These are phyloP conservation scores for Candida sp. DNA, from an alignment of 1,139 yeast species.

Conservation along the genomic window DNA sequence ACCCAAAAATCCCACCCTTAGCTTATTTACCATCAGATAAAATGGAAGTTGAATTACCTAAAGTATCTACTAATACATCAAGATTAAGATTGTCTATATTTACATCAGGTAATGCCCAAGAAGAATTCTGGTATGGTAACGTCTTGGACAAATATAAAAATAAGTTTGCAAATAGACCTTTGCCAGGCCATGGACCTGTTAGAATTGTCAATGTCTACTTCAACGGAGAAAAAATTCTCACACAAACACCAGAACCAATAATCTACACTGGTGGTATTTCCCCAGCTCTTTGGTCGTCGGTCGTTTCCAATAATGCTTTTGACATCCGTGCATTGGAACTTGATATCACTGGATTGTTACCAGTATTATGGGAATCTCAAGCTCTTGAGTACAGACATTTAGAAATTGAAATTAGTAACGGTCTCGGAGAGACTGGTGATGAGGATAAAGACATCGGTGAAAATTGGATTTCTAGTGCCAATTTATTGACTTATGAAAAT, in stretches of 20 bases:
- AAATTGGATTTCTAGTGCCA: slow-evolving; percentile 74
- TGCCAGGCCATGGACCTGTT: slow-evolving; percentile 63
- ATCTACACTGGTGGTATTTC: slow-evolving; percentile 78
- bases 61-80: slow-evolving; percentile 47
- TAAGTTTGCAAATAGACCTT: slow-evolving; percentile 29
- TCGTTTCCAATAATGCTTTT: slow-evolving; percentile 70
- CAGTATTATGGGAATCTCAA: slow-evolving; percentile 51
- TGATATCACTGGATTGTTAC: slow-evolving; percentile 67
- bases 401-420: slow-evolving; percentile 55
- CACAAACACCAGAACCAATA: slow-evolving; percentile 56
- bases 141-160: slow-evolving; percentile 46
- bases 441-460: slow-evolving; percentile 39
- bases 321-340: slow-evolving; percentile 65
- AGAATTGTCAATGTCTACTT: slow-evolving; percentile 52
- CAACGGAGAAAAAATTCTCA: slow-evolving; percentile 46
- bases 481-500: slow-evolving; percentile 60
- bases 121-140: slow-evolving; percentile 82
- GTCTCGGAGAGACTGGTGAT: slow-evolving; percentile 37
- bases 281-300: slow-evolving; percentile 77
- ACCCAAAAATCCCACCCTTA: slow-evolving; percentile 24
- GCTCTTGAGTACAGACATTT: slow-evolving; percentile 21
- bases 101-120: slow-evolving; percentile 74
- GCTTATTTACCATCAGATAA: slow-evolving; percentile 39
- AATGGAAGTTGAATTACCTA: slow-evolving; percentile 36
- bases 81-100: slow-evolving; percentile 56